Evolutionary conservation across 345 rosid genomes (phyloP).

Genomic region (Ceriops tagal): DNA sequence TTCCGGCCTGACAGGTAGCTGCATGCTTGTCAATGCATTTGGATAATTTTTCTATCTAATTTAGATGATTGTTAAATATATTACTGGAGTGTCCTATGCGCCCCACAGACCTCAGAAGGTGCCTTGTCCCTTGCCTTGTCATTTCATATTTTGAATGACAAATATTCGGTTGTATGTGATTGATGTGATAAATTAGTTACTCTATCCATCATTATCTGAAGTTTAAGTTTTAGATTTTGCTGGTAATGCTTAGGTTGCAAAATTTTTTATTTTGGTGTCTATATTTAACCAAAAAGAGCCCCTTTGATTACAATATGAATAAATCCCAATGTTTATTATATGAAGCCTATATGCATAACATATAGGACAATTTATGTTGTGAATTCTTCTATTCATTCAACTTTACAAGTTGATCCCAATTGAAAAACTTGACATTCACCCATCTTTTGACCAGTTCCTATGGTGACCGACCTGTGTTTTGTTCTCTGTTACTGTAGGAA

Average conservation of each 20-base stretch:
- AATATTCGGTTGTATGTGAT: background rate
- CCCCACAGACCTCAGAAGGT: background rate
- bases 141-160: background rate
- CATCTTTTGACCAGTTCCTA: background rate
- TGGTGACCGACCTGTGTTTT: background rate
- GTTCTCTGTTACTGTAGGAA: constrained; percentile 40
- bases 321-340: background rate
- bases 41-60: background rate
- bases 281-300: no score
- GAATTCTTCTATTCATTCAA: background rate
- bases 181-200: background rate
- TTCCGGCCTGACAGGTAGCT: constrained; percentile 85
- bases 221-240: background rate
- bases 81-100: background rate
- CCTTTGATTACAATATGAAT: no score
- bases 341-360: background rate
- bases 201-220: background rate
- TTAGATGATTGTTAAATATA: background rate
- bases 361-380: background rate
- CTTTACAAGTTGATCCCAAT: background rate
- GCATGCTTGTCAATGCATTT: constrained; percentile 1
- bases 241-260: no score
- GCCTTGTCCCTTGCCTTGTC: background rate
- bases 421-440: background rate
- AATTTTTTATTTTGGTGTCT: no score